Base-by-base conservation (phyloP, 495 filamentous ascomycete species). In the Penicillium egyptiacum region DNA sequence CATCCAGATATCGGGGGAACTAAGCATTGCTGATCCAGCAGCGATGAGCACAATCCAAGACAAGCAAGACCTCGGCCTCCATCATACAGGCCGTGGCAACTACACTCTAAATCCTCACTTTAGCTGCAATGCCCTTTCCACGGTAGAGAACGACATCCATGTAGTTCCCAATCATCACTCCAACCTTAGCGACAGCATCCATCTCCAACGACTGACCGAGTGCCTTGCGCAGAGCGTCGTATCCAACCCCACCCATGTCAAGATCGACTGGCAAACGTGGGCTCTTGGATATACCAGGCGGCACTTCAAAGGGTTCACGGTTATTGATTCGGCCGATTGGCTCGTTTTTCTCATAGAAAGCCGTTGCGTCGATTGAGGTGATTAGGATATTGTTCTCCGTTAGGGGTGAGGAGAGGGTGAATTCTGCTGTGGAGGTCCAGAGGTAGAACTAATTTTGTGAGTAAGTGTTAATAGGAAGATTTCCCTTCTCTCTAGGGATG, bases 261-360 rank as follows among this genome's bases (percentile, higher is more conserved):
- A 92, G 88, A 26, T 87, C 78, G 6, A 97, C 92, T 0, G 94
- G 93, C 46, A 98, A 63, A 55, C 77, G 81, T 3, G 94, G 94
- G 2, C 86, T 88, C 52, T 79, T 68, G 4, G 85, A 84, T 4
- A 75, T 66, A 8, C 91, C 91, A 0, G 94, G 91, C 5, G 86
- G 88, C 9, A 92, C 87, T 10, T 84, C 80, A 66, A 96, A 93
- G 1, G 88, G 86, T 19, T 83, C 57, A 40, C 87, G 77, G 64
- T 92, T 91, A 16, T 83, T 56, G 57, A 97, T 96, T 16, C 76
- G 74, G 11, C 92, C 94, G 0, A 96, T 75, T 8, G 85, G 81
- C 23, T 92, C 83, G 20, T 86, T 87, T 50, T 91, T 79, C 57
- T 92, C 88, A 61, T 97, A 94, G 59, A 84, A 86, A 0, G 94